Evolutionary conservation across 768 basidiomycete species (phyloP), one percentile per base, ranked within the genome.

Genomic region (Suillus discolor): DNA sequence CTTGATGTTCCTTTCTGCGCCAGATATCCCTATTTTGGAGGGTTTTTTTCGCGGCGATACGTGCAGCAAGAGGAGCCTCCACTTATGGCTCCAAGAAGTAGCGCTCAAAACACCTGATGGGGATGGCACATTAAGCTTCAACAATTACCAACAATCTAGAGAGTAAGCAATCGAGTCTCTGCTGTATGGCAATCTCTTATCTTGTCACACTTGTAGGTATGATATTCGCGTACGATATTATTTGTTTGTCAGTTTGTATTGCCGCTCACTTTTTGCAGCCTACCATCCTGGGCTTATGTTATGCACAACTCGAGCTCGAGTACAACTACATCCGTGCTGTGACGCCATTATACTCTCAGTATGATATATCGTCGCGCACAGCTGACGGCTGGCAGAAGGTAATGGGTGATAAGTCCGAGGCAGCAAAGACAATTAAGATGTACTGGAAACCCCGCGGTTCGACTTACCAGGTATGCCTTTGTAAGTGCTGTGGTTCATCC

Each of bases 1-100:
- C 72, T 68, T 79, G 18, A 78, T 85, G 78, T 82, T 83, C 69
- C 76, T 84, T 11, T 79, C 75, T 12, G 71, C 80, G 2, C 59
- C 68, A 5, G 85, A 86, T 67, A 76, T 84, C 12, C 80, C 83
- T 2, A 73, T 82, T 38, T 73, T 86, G 25, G 82, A 86, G 67
- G 81, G 83, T 13, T 85, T 85, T 66, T 76, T 72, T 25, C 78
- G 84, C 2, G 84, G 83, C 0, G 83, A 85, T 69, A 85, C 82
- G 0, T 82, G 81, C 59, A 73, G 78, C 0, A 74, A 80, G 71
- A 73, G 69, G 31, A 77, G 79, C 65, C 49, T 82, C 28, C 71
- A 80, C 64, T 72, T 79, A 1, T 82, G 81, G 82, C 62, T 83
- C 6, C 77, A 80, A 62, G 80, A 79, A 66, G 79, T 82, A 6